Percentiles rank a stretch among this genome's conserved stretches.
These are phyloP conservation scores for Panaeolus papilionaceus DNA, from an alignment of 768 basidiomycete genomes.

Conservation along the genomic window DNA sequence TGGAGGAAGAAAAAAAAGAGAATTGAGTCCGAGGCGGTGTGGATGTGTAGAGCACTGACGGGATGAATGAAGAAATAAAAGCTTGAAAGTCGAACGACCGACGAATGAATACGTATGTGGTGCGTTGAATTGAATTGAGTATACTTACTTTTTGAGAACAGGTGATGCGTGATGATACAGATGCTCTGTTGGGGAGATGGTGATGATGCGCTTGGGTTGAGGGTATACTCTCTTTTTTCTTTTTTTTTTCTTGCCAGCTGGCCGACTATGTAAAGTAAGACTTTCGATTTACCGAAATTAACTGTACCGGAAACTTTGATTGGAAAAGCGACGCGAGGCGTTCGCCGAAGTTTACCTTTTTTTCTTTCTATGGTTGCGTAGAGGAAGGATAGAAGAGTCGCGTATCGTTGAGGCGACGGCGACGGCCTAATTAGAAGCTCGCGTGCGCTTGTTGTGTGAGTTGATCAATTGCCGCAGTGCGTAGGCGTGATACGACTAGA, in stretches of 20 bases:
- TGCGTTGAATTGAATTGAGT: neutral
- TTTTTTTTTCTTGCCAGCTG: neutral
- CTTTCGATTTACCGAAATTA: neutral
- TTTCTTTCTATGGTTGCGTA: no score
- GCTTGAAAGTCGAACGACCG: neutral
- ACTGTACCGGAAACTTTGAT: neutral
- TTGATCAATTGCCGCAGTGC: no score
- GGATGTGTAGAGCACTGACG: no score
- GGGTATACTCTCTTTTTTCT: neutral
- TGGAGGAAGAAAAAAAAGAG: no score
- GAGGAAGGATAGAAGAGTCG: neutral
- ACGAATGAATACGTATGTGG: neutral
- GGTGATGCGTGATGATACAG: neutral
- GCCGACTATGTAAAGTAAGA: neutral
- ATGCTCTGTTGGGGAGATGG: slow-evolving; percentile 9
- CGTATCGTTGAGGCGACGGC: neutral
- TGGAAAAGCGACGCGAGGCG: neutral
- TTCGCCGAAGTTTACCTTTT: neutral
- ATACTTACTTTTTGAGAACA: no score
- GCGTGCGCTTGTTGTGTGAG: slow-evolving; percentile 4
- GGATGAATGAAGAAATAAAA: neutral
- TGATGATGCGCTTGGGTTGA: slow-evolving; percentile 2
- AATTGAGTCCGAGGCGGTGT: neutral
- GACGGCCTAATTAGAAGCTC: slow-evolving; percentile 3
- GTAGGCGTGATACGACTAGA: no score